Base-by-base conservation (phyloP, 2,329 filamentous ascomycete species). In the Trichophyton schoenleinii region DNA sequence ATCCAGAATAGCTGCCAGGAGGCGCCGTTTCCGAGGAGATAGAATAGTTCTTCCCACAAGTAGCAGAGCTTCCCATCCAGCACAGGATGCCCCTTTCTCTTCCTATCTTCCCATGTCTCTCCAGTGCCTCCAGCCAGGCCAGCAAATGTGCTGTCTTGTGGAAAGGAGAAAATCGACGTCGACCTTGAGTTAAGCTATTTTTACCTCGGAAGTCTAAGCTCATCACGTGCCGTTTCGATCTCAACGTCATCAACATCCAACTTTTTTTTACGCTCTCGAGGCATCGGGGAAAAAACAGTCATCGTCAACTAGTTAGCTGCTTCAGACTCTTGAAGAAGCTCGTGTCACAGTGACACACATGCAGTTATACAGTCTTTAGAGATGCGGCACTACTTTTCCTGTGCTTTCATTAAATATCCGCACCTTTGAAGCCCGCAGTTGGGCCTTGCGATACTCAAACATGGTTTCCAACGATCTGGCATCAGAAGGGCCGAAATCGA, bases 221-320 rank as follows among this genome's bases (percentile, higher is more conserved):
- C 20, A 28, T 55, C 52, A 55, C 52, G 52, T 55, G 52, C 52
- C n/a, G 20, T 7, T 3, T 7, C 15, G 18, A 55, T 36, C 52
- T 28, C 52, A 28, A 55, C 52, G 52, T 55, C 52, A 55, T 55
- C 15, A 55, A 55, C 28, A 55, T 55, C 52, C 52, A 55, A 55
- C 52, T 36, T 55, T 34, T 22, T 6, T 31, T 31, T 7, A 4
- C 22, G 25, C 46, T 34, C 28, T 55, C 49, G 15, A 34, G 28
- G 28, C 52, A 38, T 34, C 46, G 9, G 13, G 11, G 2, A n/a
- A 46, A 20, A 46, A 46, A 46, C 15, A 28, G 15, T 11, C n/a
- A 31, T 15, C 52, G 34, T 13, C 52, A 22, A 36, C 52, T 31
- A 11, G 25, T 28, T 28, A 31, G 28, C 28, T 55, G 52, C 52